Conservation (phyloP, 257 asterid species). For the Henckelia pumila region DNA sequence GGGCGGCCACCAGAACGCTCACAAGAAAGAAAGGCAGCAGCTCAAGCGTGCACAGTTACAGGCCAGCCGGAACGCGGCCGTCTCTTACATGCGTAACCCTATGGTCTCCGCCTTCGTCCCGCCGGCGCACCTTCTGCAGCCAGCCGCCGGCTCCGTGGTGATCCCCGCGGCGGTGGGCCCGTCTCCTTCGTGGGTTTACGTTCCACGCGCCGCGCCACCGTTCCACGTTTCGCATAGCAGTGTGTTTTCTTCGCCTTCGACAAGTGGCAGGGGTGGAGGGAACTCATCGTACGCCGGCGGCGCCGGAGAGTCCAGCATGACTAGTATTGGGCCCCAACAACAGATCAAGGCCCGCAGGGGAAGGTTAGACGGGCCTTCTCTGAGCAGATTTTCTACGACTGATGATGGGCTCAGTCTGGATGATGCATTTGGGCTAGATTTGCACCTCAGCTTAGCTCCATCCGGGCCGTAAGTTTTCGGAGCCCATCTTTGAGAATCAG, state of each 20-base stretch:
- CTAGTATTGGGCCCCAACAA: conserved; percentile 53
- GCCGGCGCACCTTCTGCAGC: conserved; percentile 76
- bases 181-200: conserved; percentile 66
- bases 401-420: conserved; percentile 66
- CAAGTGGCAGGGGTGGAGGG: conserved; percentile 47
- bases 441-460: conserved; percentile 91
- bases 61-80: conserved; percentile 86
- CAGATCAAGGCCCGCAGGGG: conserved; percentile 55
- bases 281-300: conserved; percentile 43
- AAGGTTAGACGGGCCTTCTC: conserved; percentile 62
- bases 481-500: conserved; percentile 21
- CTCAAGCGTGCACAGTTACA: conserved; percentile 88
- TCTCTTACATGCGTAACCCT: conserved; percentile 84
- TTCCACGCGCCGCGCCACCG: conserved; percentile 69
- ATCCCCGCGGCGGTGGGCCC: conserved; percentile 28
- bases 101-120: conserved; percentile 80
- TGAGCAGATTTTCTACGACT: conserved; percentile 60
- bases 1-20: conserved; percentile 98
- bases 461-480: conserved; percentile 54
- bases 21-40: conserved; percentile 91
- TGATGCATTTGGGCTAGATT: conserved; percentile 75
- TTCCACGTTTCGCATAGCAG: conserved; percentile 76
- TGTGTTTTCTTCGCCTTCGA: conserved; percentile 53
- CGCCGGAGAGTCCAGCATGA: conserved; percentile 49
- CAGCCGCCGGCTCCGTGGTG: conserved; percentile 45